phyloP scores from a whole-genome alignment of 2,329 filamentous ascomycete species.

The Alternaria triticina region DNA sequence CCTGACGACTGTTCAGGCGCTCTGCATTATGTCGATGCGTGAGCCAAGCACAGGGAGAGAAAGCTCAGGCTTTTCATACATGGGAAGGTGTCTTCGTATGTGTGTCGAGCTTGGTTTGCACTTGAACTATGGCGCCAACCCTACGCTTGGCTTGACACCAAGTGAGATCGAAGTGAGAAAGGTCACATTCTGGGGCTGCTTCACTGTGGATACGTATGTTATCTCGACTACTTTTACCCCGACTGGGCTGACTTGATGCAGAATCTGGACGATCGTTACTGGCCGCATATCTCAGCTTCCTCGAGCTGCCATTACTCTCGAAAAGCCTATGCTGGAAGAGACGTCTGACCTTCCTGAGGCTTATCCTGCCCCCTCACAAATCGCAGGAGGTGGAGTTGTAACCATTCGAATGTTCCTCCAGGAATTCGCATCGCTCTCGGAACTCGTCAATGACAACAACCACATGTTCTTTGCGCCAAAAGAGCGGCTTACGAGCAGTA shows the following conservation, averaged over 20 bases:
- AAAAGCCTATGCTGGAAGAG: conserved; percentile 63
- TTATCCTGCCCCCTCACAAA: conserved; percentile 13
- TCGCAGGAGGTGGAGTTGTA: conserved; percentile 17
- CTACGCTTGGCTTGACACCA: conserved; percentile 40
- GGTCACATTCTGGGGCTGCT: conserved; percentile 62
- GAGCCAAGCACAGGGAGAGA: conserved; percentile 76
- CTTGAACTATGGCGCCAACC: conserved; percentile 49
- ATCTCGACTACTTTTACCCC: not conserved
- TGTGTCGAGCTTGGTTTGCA: conserved; percentile 76
- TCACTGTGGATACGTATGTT: conserved; percentile 57
- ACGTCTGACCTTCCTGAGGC: conserved; percentile 57
- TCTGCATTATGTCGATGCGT: conserved; percentile 77
- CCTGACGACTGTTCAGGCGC: conserved; percentile 74
- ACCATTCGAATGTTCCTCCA: conserved; percentile 49
- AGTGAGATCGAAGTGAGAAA: conserved; percentile 57
- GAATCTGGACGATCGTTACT: conserved; percentile 54
- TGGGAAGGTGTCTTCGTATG: conserved; percentile 73
- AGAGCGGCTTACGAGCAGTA: conserved; percentile 67
- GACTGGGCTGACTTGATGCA: conserved; percentile 22
- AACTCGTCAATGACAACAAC: conserved; percentile 74
- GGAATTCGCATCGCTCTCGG: conserved; percentile 73
- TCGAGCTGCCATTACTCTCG: conserved; percentile 56
- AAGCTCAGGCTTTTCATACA: conserved; percentile 75
- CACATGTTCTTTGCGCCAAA: conserved; percentile 76
- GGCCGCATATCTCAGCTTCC: conserved; percentile 58